A percentile compares a stretch with the other conserved stretches of the same genome.
phyloP scores from a whole-genome alignment of 2,329 filamentous ascomycete genomes.

The Fusarium sp. region DNA sequence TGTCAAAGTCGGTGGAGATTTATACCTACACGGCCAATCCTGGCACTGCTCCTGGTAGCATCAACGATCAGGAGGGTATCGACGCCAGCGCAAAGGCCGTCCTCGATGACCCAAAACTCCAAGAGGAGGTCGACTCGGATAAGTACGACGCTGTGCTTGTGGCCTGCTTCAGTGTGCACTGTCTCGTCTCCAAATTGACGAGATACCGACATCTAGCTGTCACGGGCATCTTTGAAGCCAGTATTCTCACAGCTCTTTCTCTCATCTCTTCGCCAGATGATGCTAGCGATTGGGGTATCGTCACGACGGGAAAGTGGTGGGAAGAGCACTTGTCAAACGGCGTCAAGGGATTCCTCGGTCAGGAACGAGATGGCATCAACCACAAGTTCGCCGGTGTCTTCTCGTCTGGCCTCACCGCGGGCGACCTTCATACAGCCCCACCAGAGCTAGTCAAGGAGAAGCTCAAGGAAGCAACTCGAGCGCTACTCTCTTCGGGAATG shows the following conservation, averaged over 20 bases:
- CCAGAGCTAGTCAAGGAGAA: constrained; percentile 71
- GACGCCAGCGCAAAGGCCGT: constrained; percentile 70
- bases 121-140: constrained; percentile 46
- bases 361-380: constrained; percentile 47
- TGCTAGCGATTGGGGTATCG: constrained; percentile 78
- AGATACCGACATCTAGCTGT: constrained; percentile 44
- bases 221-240: constrained; percentile 87
- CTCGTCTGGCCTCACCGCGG: constrained; percentile 83
- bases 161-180: constrained; percentile 89
- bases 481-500: constrained; percentile 66
- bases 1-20: constrained; percentile 58
- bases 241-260: constrained; percentile 72
- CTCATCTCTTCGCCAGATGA: constrained; percentile 44
- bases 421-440: constrained; percentile 79
- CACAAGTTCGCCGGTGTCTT: constrained; percentile 80
- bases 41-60: constrained; percentile 72
- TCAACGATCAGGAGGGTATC: constrained; percentile 80
- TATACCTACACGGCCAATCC: constrained; percentile 73
- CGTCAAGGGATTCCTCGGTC: constrained; percentile 72
- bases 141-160: constrained; percentile 82
- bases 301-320: constrained; percentile 90
- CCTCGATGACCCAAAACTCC: constrained; percentile 61
- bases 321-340: constrained; percentile 75
- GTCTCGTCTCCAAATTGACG: constrained; percentile 72
- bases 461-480: constrained; percentile 76